Base-by-base conservation (phyloP, 2,329 filamentous ascomycete genomes). In the Fonsecaea pugnacius region DNA sequence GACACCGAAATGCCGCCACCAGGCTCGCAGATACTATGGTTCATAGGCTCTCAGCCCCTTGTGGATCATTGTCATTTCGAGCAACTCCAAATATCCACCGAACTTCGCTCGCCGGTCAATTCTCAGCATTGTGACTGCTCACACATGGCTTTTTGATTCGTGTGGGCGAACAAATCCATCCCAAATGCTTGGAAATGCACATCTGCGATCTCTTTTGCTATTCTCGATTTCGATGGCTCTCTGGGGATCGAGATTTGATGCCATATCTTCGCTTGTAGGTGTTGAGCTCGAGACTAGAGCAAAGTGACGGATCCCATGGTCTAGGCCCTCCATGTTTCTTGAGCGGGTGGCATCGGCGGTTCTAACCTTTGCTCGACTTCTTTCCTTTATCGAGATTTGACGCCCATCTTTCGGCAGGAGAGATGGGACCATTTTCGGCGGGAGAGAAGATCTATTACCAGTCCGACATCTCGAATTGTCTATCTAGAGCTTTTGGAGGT, bases 81-180 rank as follows among this genome's bases (percentile, higher is more conserved):
- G 16, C 38, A 43, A n/a, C 38, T 52, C 30, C 6, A 3, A 33
- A 52, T 52, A 52, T 52, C 48, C 48, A 52, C 48, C 48, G 48
- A 52, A 14, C 6, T 52, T 52, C 48, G 48, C 48, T 52, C 48
- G 30, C 48, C 48, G 48, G 24, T 52, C 48, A 52, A 30, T 52
- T 33, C 21, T 52, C 21, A 30, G 24, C 38, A 33, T 4, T 52
- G 48, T 33, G 6, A 30, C 30, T 24, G 48, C 24, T 52, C 12
- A 52, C 24, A 7, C n/a, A 33, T 52, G n/a, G 38, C 5, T n/a
- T n/a, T 18, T 43, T 43, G 38, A 18, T 43, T 18, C 38, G 9
- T 16, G 12, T 16, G n/a, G 38, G 38, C 5, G 5, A 18, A 43
- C 38, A 9, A 43, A 18, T 18, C 16, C 38, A 43, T 18, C 9